These are phyloP conservation scores for Aspergillus nomiae DNA, from an alignment of 2,329 filamentous ascomycete genomes.

Conservation along the genomic window DNA sequence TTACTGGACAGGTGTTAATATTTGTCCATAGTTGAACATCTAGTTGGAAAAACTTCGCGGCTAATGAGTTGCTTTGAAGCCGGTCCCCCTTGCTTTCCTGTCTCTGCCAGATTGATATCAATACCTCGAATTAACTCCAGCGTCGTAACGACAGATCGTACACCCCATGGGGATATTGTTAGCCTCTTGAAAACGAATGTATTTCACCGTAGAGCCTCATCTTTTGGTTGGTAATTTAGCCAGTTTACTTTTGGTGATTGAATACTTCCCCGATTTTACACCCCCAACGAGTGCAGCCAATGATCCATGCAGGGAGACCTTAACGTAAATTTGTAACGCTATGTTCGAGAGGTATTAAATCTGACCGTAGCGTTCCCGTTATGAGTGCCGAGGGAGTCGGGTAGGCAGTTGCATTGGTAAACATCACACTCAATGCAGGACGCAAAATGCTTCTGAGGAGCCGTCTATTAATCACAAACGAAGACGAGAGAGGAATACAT, in stretches of 20 bases:
- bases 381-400: background rate
- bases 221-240: too few relatives aligned
- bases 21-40: background rate
- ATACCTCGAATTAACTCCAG: background rate
- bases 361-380: background rate
- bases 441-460: background rate
- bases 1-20: too few relatives aligned
- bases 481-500: background rate
- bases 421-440: background rate
- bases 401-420: background rate
- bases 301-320: background rate
- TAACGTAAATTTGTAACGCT: background rate
- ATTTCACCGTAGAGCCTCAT: too few relatives aligned
- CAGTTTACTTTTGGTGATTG: too few relatives aligned
- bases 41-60: background rate
- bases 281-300: background rate
- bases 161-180: background rate
- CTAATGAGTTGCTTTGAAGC: background rate
- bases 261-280: background rate
- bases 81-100: background rate
- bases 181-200: too few relatives aligned
- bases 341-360: background rate
- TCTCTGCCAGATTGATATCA: background rate
- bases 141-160: background rate
- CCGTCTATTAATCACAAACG: background rate